Evolutionary conservation across 208 protist genomes (phyloP).

Genomic region (Willaertia magna): DNA sequence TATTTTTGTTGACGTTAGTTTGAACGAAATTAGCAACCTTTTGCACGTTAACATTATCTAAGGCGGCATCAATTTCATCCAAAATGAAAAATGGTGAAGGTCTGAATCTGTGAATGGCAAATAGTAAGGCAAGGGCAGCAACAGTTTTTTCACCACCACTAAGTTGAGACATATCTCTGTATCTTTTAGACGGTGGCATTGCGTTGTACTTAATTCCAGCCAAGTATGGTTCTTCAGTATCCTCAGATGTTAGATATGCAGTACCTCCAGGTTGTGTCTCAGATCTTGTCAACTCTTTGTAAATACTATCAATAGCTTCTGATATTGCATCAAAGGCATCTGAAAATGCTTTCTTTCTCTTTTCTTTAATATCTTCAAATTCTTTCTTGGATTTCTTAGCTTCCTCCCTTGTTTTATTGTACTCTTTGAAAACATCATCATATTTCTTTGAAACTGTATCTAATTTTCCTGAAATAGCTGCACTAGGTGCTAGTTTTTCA

Average conservation of each 20-base stretch:
- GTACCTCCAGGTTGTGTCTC: constrained; percentile 56
- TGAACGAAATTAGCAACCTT: constrained; percentile 83
- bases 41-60: constrained; percentile 90
- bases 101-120: constrained; percentile 85
- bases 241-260: constrained; percentile 84
- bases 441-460: constrained; percentile 52
- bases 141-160: constrained; percentile 97
- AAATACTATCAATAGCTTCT: constrained; percentile 71
- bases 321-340: constrained; percentile 75
- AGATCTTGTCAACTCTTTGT: constrained; percentile 81
- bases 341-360: constrained; percentile 73
- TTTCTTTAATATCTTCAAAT: constrained; percentile 66
- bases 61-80: constrained; percentile 96
- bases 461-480: constrained; percentile 52
- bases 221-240: constrained; percentile 87
- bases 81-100: constrained; percentile 96
- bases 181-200: constrained; percentile 92
- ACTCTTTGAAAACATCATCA: constrained; percentile 45
- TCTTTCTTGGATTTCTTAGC: constrained; percentile 51
- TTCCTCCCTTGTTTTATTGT: constrained; percentile 52
- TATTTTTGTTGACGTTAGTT: constrained; percentile 23
- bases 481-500: constrained; percentile 59
- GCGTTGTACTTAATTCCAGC: constrained; percentile 85
- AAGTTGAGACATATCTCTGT: constrained; percentile 90
- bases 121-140: constrained; percentile 92